These are phyloP conservation scores for Vitis amurensis DNA, from an alignment of 164 flowering plant species.

Conservation along the genomic window DNA sequence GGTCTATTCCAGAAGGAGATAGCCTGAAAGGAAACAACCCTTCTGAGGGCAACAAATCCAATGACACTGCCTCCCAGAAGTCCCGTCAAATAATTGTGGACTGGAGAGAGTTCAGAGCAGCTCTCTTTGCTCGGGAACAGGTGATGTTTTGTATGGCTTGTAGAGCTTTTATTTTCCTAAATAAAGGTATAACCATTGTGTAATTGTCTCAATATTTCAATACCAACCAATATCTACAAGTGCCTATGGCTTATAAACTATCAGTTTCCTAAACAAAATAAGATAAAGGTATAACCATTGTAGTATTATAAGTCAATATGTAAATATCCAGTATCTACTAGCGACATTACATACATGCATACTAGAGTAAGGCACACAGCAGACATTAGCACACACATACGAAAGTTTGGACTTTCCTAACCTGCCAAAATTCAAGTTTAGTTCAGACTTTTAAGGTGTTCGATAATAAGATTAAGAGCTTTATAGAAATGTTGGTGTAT, in stretches of 20 bases:
- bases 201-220: neutral
- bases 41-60: slow-evolving; percentile 42
- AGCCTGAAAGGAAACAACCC: slow-evolving; percentile 38
- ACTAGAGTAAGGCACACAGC: no score
- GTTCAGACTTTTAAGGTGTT: neutral
- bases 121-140: slow-evolving; percentile 59
- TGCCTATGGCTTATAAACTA: no score
- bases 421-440: neutral
- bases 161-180: slow-evolving; percentile 5
- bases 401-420: no score
- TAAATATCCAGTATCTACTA: no score
- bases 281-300: no score
- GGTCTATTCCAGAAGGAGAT: slow-evolving; percentile 53
- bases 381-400: no score
- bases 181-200: neutral
- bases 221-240: no score
- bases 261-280: no score
- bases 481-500: neutral
- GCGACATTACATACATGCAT: no score
- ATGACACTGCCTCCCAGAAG: slow-evolving; percentile 41
- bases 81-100: slow-evolving; percentile 44
- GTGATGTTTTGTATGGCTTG: slow-evolving; percentile 28
- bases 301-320: no score
- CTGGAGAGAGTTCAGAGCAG: slow-evolving; percentile 91
- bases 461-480: neutral